These are phyloP conservation scores for Paecilomyces variotii DNA, from an alignment of 2,329 filamentous ascomycete genomes.

Conservation along the genomic window DNA sequence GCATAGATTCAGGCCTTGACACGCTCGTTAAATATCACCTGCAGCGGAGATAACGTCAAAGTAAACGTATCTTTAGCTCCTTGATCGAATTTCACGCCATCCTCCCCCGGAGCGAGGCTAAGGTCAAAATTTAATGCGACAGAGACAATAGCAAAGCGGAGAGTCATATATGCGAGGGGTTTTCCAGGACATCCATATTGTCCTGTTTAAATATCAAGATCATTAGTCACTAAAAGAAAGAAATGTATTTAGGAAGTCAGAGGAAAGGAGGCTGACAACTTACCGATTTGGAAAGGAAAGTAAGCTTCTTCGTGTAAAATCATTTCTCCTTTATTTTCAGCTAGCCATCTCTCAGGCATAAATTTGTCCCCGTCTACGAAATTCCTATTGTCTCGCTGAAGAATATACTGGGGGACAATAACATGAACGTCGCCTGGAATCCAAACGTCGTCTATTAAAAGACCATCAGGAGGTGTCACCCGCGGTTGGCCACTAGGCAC, in stretches of 20 bases:
- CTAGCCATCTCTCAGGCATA: constrained; percentile 18
- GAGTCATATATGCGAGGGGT: constrained; percentile 16
- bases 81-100: constrained; percentile 4
- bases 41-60: constrained; percentile 16
- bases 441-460: constrained; percentile 18
- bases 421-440: constrained; percentile 22
- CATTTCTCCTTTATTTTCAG: constrained; percentile 4
- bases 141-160: constrained; percentile 12
- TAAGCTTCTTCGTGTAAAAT: constrained; percentile 13
- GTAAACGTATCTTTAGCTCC: constrained; percentile 7
- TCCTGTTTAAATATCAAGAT: neutral
- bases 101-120: constrained; percentile 7
- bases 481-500: constrained; percentile 28
- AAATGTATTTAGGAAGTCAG: neutral
- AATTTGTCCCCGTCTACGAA: constrained; percentile 10
- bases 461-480: constrained; percentile 29
- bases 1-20: neutral
- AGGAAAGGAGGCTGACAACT: neutral
- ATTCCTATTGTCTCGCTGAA: constrained; percentile 12
- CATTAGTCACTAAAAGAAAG: neutral
- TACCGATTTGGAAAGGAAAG: constrained; percentile 15
- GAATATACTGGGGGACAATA: constrained; percentile 7
- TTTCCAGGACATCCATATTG: constrained; percentile 13
- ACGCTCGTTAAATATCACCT: constrained; percentile 2
- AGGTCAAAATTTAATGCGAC: constrained; percentile 7